Conservation (phyloP, 352 stramenopile genomes). For the Phytophthora pisi region DNA sequence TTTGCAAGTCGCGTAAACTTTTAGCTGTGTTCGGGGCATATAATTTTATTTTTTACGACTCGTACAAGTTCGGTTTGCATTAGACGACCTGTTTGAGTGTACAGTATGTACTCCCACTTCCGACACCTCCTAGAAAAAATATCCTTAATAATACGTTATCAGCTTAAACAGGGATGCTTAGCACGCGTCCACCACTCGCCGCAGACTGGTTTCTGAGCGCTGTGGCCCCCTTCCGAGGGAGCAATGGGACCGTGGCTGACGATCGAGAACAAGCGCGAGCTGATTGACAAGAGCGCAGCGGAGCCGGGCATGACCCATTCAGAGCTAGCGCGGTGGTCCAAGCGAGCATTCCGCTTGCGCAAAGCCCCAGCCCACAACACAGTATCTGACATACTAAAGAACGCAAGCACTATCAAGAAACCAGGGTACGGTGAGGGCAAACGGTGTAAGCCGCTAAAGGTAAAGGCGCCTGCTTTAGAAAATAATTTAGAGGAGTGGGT, state of each 20-base stretch:
- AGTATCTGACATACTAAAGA: not conserved
- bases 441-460: not conserved
- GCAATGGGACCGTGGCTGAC: not conserved
- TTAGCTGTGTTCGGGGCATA: no score
- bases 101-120: not conserved
- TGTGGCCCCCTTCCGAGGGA: no score
- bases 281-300: not conserved
- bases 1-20: no score
- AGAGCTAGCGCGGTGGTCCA: not conserved
- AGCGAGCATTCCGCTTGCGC: not conserved
- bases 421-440: not conserved
- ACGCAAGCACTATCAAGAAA: not conserved
- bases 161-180: not conserved
- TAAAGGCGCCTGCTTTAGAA: not conserved
- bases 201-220: no score
- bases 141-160: not conserved
- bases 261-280: not conserved
- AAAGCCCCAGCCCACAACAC: not conserved
- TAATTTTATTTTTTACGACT: no score
- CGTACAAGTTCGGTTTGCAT: no score
- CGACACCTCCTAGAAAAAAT: not conserved
- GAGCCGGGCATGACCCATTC: not conserved
- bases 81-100: not conserved
- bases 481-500: not conserved
- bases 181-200: not conserved